Evolutionary conservation across 2,329 filamentous ascomycete species (phyloP).

Genomic region (Colletotrichum horii): DNA sequence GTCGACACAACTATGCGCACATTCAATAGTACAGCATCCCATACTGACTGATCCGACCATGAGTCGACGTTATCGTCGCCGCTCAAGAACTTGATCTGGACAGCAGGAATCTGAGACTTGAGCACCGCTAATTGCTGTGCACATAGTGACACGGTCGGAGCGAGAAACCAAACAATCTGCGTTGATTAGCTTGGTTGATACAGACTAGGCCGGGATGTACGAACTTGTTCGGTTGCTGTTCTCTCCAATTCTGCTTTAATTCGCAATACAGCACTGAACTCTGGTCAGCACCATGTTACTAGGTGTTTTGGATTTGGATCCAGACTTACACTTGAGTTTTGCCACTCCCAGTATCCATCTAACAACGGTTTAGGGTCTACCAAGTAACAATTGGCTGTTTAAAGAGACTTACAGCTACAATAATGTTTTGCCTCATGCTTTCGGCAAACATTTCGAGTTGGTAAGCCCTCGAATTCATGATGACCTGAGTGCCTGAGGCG

Average conservation of each 20-base stretch:
- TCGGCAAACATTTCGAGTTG: constrained; percentile 78
- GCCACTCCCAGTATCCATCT: constrained; percentile 84
- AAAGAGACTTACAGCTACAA: constrained; percentile 65
- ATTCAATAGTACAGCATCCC: constrained; percentile 69
- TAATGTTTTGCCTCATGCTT: constrained; percentile 72
- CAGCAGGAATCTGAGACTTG: constrained; percentile 60
- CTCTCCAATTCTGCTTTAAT: constrained; percentile 69
- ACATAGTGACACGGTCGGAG: constrained; percentile 72
- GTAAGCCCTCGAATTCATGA: constrained; percentile 63
- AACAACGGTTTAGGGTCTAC: neutral
- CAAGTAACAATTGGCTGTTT: neutral
- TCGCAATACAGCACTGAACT: constrained; percentile 67
- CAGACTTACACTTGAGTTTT: constrained; percentile 75
- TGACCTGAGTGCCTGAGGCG: constrained; percentile 13
- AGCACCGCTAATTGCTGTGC: constrained; percentile 70
- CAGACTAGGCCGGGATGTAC: neutral
- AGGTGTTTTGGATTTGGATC: neutral
- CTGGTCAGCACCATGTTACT: constrained; percentile 23
- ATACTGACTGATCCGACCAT: constrained; percentile 72
- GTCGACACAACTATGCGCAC: constrained; percentile 80
- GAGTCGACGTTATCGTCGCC: constrained; percentile 73
- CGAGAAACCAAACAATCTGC: constrained; percentile 74
- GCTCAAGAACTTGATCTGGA: constrained; percentile 66
- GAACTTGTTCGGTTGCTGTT: constrained; percentile 58
- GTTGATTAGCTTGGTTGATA: neutral